phyloP scores from a whole-genome alignment of 352 stramenopile species.

The Phytophthora foliorum region DNA sequence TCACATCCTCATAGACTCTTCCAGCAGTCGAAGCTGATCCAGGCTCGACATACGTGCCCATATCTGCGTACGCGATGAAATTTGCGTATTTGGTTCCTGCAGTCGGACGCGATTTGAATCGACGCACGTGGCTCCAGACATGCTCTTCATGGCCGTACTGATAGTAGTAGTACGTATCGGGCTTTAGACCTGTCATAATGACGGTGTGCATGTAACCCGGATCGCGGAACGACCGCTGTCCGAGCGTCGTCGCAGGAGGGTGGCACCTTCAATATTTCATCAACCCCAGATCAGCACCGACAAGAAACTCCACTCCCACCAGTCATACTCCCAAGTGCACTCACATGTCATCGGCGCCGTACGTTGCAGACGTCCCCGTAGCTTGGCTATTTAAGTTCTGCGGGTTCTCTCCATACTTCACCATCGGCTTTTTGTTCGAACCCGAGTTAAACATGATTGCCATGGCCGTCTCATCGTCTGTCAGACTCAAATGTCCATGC shows the following conservation, averaged over 20 bases:
- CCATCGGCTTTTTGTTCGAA: conserved; percentile 51
- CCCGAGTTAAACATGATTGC: conserved; percentile 80
- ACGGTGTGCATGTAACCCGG: conserved; percentile 77
- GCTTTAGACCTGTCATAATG: conserved; percentile 55
- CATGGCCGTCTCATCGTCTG: conserved; percentile 60
- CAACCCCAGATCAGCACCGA: conserved; percentile 3
- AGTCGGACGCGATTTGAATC: conserved; percentile 53
- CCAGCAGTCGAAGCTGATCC: conserved; percentile 65
- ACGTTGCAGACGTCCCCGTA: conserved; percentile 63
- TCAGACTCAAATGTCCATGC: conserved; percentile 78
- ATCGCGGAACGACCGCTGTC: conserved; percentile 59
- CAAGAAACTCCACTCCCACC: background rate
- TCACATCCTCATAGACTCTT: conserved; percentile 67
- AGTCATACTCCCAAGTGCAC: conserved; percentile 3
- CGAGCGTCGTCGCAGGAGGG: conserved; percentile 52
- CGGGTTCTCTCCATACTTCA: conserved; percentile 48
- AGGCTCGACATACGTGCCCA: conserved; percentile 60
- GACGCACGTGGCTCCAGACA: conserved; percentile 50
- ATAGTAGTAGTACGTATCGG: conserved; percentile 64
- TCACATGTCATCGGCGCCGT: conserved; percentile 65
- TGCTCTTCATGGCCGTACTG: conserved; percentile 67
- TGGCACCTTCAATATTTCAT: conserved; percentile 53
- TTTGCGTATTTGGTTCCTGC: conserved; percentile 45
- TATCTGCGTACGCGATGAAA: conserved; percentile 75
- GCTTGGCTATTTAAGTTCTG: conserved; percentile 32